Conservation (phyloP, 2,329 filamentous ascomycete genomes). For the Neopestalotiopsis sp. region DNA sequence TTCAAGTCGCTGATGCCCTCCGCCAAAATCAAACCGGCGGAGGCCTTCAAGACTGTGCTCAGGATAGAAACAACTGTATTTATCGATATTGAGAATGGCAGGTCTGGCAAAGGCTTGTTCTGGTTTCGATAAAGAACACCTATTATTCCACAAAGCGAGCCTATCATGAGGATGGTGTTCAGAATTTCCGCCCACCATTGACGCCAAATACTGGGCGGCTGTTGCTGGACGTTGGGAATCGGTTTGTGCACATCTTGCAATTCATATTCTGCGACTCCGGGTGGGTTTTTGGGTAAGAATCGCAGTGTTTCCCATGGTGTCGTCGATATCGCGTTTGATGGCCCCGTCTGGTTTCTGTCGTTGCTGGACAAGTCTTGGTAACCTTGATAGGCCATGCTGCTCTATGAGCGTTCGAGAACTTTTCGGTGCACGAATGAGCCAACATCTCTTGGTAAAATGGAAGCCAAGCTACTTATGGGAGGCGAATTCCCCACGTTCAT, state of each 20-base stretch:
- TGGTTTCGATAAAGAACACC: neutral
- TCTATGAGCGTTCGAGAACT: neutral
- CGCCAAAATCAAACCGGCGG: slow-evolving; percentile 7
- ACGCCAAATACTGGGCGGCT: neutral
- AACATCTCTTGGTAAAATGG: neutral
- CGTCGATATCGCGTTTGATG: neutral
- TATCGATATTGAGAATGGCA: slow-evolving; percentile 3
- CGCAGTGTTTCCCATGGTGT: neutral
- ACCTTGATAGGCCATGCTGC: neutral
- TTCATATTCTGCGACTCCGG: neutral
- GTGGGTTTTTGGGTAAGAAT: neutral
- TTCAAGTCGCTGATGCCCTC: slow-evolving; percentile 16
- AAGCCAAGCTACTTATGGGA: neutral
- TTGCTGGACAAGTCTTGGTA: neutral
- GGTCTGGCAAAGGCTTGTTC: slow-evolving; percentile 2
- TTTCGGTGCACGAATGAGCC: neutral
- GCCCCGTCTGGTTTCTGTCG: neutral
- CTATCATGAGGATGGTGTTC: neutral
- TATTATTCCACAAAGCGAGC: neutral
- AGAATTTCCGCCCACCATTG: slow-evolving; percentile 13
- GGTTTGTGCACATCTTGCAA: neutral
- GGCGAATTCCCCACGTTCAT: neutral
- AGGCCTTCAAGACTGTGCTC: slow-evolving; percentile 12
- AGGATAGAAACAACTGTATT: slow-evolving; percentile 7
- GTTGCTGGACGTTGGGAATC: neutral